These are phyloP conservation scores for Nakazawaea populi DNA, from an alignment of 805 yeast genomes.

Conservation along the genomic window DNA sequence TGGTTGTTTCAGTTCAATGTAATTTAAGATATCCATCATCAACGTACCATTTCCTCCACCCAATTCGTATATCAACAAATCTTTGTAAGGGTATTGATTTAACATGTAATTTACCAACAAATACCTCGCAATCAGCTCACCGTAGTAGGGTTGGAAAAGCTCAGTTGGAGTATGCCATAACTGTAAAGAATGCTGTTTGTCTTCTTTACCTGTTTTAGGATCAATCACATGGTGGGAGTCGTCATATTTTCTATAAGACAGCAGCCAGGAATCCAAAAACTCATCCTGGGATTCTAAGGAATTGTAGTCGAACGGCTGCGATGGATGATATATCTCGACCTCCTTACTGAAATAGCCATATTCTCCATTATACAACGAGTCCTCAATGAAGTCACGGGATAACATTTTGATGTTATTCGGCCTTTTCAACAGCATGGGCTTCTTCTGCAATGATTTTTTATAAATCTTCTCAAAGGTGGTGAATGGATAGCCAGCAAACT, in stretches of 20 bases:
- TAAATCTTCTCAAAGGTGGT: conserved; percentile 30
- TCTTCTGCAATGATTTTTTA: conserved; percentile 21
- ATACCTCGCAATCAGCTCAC: conserved; percentile 81
- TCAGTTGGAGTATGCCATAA: conserved; percentile 92
- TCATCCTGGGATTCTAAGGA: conserved; percentile 58
- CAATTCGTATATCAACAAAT: conserved; percentile 74
- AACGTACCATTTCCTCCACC: conserved; percentile 90
- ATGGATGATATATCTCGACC: conserved; percentile 70
- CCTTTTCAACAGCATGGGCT: conserved; percentile 24
- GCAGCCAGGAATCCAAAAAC: conserved; percentile 63
- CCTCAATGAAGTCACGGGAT: conserved; percentile 78
- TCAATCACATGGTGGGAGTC: conserved; percentile 15
- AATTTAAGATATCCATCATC: conserved; percentile 70
- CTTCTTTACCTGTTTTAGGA: conserved; percentile 11
- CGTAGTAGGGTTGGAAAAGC: conserved; percentile 76
- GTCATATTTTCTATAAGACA: conserved; percentile 52
- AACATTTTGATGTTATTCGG: conserved; percentile 67
- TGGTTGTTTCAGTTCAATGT: conserved; percentile 55
- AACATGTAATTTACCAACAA: conserved; percentile 64
- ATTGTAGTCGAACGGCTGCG: conserved; percentile 57
- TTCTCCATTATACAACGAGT: conserved; percentile 71
- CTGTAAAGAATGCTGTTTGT: conserved; percentile 43
- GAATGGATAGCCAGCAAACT: conserved; percentile 38
- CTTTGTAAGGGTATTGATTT: conserved; percentile 62
- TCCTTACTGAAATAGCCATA: conserved; percentile 81